phyloP scores from a whole-genome alignment of 352 stramenopile genomes.

The Globisporangium carolinianum region DNA sequence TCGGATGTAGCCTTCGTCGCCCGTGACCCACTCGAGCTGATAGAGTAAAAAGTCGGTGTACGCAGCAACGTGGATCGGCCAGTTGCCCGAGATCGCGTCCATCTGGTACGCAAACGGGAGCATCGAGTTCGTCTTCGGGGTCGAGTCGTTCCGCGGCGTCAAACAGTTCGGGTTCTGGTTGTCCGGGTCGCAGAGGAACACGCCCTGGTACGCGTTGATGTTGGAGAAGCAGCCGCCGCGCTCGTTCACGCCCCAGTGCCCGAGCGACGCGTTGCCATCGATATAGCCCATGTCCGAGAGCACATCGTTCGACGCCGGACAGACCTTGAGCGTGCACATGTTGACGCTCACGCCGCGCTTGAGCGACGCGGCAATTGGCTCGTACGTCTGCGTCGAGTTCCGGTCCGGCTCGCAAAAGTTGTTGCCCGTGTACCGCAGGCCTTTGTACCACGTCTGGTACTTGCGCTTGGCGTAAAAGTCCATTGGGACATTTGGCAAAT shows the following conservation, averaged over 20 bases:
- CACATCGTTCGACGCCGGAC: conserved; percentile 44
- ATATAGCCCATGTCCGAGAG: conserved; percentile 47
- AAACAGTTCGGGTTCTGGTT: conserved; percentile 42
- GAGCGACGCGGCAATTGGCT: conserved; percentile 33
- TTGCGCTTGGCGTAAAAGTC: conserved; percentile 27
- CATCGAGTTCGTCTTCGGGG: conserved; percentile 50
- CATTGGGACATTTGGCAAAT: conserved; percentile 47
- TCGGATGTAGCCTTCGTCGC: conserved; percentile 53
- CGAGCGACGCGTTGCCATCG: conserved; percentile 27
- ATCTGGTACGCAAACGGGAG: conserved; percentile 64
- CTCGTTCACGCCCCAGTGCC: conserved; percentile 60
- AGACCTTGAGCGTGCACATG: conserved; percentile 32
- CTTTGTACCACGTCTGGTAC: conserved; percentile 48
- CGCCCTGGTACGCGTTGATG: conserved; percentile 61
- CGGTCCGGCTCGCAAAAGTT: conserved; percentile 30
- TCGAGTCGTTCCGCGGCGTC: conserved; percentile 35
- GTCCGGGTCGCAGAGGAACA: conserved; percentile 58
- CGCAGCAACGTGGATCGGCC: conserved; percentile 48
- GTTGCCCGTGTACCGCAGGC: conserved; percentile 52
- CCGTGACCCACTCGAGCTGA: conserved; percentile 67
- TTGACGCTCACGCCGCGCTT: conserved; percentile 44
- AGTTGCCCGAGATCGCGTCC: conserved; percentile 69
- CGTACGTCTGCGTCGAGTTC: conserved; percentile 33
- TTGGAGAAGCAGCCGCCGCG: conserved; percentile 54
- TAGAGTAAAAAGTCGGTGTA: conserved; percentile 61